These are phyloP conservation scores for Pachyrhizus erosus DNA, from an alignment of 306 rosid species.

Conservation along the genomic window DNA sequence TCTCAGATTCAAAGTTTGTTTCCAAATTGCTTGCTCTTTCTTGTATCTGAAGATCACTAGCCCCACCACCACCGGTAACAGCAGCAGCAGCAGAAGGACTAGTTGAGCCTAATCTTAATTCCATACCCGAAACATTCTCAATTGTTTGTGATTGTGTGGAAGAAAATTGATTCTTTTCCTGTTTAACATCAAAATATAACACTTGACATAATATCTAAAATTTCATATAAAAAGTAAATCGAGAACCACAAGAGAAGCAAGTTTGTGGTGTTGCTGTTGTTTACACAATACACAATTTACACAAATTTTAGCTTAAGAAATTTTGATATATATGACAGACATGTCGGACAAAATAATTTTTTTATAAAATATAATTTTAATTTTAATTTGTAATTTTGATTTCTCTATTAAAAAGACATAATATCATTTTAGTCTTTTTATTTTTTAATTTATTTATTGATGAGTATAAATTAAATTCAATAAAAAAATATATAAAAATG, in stretches of 20 bases:
- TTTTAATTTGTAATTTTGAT: too few relatives aligned
- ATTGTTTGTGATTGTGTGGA: conserved; percentile 9
- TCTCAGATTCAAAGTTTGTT: neutral
- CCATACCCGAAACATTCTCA: neutral
- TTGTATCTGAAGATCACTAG: conserved; percentile 1
- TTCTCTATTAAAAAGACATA: too few relatives aligned
- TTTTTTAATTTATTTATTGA: too few relatives aligned
- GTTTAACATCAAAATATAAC: neutral
- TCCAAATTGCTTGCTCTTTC: conserved; percentile 14
- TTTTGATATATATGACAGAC: neutral
- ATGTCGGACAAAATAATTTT: neutral
- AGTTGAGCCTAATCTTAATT: neutral
- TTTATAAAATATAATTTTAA: too few relatives aligned
- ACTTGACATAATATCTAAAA: neutral
- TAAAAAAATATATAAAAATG: too few relatives aligned
- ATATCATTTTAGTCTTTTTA: too few relatives aligned
- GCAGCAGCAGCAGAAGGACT: neutral
- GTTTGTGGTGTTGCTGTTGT: neutral
- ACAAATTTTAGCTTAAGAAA: neutral
- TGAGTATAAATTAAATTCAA: too few relatives aligned
- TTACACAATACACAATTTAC: neutral
- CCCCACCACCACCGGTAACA: neutral
- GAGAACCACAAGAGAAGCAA: neutral
- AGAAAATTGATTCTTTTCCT: neutral
- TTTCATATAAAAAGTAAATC: neutral